A percentile compares a stretch with the other conserved stretches of the same genome.
Conservation (phyloP, 306 rosid species). For the Gynostemma pentaphyllum region DNA sequence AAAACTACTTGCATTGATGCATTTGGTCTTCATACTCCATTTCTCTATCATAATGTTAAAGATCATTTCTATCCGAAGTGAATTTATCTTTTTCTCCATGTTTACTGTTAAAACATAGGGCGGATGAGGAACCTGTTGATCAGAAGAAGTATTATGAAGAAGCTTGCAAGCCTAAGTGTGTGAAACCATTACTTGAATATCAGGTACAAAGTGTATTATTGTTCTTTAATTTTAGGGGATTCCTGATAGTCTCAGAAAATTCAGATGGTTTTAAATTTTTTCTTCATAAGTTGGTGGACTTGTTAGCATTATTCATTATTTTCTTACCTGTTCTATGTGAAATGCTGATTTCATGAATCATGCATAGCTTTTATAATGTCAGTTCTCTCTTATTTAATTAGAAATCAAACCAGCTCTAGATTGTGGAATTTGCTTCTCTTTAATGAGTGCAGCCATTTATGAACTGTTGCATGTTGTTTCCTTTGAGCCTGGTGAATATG, state of each 20-base stretch:
- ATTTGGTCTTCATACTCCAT: background rate
- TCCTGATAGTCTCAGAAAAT: background rate
- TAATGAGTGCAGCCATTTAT: background rate
- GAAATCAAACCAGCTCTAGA: background rate
- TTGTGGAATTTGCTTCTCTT: background rate
- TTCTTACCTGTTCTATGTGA: background rate
- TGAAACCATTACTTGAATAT: conserved; percentile 63
- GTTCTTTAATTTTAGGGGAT: background rate
- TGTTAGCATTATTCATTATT: background rate
- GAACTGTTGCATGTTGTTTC: background rate
- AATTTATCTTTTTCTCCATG: background rate
- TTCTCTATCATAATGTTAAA: background rate
- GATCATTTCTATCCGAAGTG: background rate
- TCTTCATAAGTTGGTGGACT: background rate
- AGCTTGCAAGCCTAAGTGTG: conserved; percentile 94
- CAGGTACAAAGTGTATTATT: conserved; percentile 39
- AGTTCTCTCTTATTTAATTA: background rate
- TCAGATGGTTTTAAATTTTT: background rate
- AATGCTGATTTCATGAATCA: background rate
- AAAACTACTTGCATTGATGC: background rate
- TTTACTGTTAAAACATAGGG: conserved; percentile 37
- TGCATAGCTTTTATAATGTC: background rate
- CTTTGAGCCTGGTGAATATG: background rate
- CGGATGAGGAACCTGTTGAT: conserved; percentile 94
- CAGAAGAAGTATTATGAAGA: conserved; percentile 77